Evolutionary conservation across 148 eudicot genomes (phyloP).

Genomic region (Fallopia convolvulus): DNA sequence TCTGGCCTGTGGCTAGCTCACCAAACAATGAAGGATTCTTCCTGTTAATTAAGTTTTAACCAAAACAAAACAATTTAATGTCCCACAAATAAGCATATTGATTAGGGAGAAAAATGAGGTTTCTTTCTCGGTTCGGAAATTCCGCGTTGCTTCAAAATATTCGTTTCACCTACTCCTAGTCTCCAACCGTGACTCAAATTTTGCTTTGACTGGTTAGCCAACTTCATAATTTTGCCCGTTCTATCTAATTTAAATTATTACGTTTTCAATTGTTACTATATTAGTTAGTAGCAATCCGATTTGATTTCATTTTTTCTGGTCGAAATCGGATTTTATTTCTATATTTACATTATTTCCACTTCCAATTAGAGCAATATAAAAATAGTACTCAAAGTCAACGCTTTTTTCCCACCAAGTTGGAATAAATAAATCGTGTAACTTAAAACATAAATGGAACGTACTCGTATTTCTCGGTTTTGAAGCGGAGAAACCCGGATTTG

Average conservation of each 20-base stretch:
- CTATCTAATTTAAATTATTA: background rate
- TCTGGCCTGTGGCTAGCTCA: constrained; percentile 50
- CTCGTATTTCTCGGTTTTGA: constrained; percentile 8
- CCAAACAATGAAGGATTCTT: constrained; percentile 46
- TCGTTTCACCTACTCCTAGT: background rate
- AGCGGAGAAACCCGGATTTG: constrained; percentile 7
- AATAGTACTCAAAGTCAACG: background rate
- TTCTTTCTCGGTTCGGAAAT: background rate
- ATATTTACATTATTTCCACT: background rate
- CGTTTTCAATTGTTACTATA: background rate
- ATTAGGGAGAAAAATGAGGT: background rate
- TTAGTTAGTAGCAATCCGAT: background rate
- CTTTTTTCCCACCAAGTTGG: background rate
- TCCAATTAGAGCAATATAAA: background rate
- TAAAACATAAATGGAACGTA: background rate
- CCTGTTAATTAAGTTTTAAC: constrained; percentile 15
- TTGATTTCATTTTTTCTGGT: no score
- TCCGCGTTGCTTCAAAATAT: background rate
- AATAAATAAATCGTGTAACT: background rate
- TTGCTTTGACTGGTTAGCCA: background rate
- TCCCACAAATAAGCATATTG: background rate
- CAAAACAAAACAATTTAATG: background rate
- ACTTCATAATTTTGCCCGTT: background rate
- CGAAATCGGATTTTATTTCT: background rate
- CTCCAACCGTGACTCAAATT: background rate